Evolutionary conservation across 2,329 filamentous ascomycete species (phyloP).

Genomic region (Pseudogymnoascus sp.): DNA sequence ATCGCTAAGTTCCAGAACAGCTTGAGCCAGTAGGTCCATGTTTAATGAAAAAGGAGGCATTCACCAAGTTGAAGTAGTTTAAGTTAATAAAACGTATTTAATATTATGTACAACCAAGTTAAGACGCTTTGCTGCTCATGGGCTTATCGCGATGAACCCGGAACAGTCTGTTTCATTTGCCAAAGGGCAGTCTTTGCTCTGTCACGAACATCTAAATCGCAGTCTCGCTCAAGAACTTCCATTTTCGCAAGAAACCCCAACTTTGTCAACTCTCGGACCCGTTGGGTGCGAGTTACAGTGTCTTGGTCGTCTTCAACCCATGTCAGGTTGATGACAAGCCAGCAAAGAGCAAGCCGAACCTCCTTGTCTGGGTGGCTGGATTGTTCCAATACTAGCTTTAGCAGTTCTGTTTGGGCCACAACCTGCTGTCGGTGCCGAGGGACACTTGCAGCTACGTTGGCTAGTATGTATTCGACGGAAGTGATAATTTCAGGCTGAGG

Average conservation of each 20-base stretch:
- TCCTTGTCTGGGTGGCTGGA: constrained; percentile 65
- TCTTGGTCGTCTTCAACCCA: constrained; percentile 72
- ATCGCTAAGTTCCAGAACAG: background rate
- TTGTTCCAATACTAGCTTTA: constrained; percentile 64
- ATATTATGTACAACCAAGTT: background rate
- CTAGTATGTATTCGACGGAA: constrained; percentile 71
- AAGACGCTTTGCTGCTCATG: background rate
- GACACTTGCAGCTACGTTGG: constrained; percentile 78
- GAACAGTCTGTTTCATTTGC: constrained; percentile 46
- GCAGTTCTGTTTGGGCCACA: constrained; percentile 66
- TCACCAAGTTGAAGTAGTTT: background rate
- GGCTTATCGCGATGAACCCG: background rate
- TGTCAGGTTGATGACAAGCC: constrained; percentile 77
- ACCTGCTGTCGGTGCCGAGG: constrained; percentile 71
- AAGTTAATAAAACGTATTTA: constrained; percentile 3
- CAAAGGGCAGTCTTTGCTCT: constrained; percentile 71
- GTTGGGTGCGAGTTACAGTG: constrained; percentile 52
- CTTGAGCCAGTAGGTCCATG: background rate
- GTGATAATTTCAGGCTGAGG: constrained; percentile 63
- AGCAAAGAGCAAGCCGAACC: constrained; percentile 71
- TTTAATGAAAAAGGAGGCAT: background rate
- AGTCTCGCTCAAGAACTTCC: constrained; percentile 56
- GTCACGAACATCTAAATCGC: constrained; percentile 75
- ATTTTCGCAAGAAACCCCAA: constrained; percentile 65
- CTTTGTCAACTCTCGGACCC: constrained; percentile 60